Percentiles rank a stretch among this genome's conserved stretches.
These are phyloP conservation scores for Cryptococcus deneoformans DNA, from an alignment of 1,284 basidiomycete species.

Conservation along the genomic window DNA sequence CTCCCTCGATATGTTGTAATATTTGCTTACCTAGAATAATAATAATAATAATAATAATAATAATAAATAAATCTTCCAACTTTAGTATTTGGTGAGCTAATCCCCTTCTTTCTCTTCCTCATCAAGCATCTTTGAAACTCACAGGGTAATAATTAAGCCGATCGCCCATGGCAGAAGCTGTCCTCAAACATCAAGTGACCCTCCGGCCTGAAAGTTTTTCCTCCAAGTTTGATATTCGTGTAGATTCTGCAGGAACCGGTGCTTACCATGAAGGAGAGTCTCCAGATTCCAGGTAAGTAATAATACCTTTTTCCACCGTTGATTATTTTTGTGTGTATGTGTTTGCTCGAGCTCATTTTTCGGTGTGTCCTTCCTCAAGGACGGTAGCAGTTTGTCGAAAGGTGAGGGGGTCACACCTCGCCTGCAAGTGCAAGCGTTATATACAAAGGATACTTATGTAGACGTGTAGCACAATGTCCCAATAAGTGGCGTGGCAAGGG, in stretches of 20 bases:
- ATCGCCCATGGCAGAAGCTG: slow-evolving; percentile 51
- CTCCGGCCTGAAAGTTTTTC: slow-evolving; percentile 21
- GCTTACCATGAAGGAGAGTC: slow-evolving; percentile 50
- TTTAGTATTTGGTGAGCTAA: slow-evolving; percentile 33
- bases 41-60: not conserved
- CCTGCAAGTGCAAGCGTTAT: not conserved
- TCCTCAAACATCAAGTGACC: slow-evolving; percentile 39
- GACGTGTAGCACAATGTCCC: slow-evolving; percentile 42
- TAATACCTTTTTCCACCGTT: too few species aligned
- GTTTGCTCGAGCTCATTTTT: not conserved
- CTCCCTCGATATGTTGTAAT: not conserved
- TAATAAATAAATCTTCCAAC: not conserved
- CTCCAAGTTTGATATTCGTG: slow-evolving; percentile 22
- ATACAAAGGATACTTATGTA: not conserved
- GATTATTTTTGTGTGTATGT: too few species aligned
- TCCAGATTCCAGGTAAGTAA: slow-evolving; percentile 43
- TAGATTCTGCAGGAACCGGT: slow-evolving; percentile 50
- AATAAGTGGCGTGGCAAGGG: slow-evolving; percentile 46
- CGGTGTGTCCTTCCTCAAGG: slow-evolving; percentile 16
- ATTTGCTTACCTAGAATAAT: too few species aligned
- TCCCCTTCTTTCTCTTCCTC: not conserved
- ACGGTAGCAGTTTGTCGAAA: slow-evolving; percentile 20
- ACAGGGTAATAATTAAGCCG: slow-evolving; percentile 21
- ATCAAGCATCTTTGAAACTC: not conserved
- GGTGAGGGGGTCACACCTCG: not conserved